phyloP scores from a whole-genome alignment of 176 grass and related monocot genomes.

The Pharus latifolius region DNA sequence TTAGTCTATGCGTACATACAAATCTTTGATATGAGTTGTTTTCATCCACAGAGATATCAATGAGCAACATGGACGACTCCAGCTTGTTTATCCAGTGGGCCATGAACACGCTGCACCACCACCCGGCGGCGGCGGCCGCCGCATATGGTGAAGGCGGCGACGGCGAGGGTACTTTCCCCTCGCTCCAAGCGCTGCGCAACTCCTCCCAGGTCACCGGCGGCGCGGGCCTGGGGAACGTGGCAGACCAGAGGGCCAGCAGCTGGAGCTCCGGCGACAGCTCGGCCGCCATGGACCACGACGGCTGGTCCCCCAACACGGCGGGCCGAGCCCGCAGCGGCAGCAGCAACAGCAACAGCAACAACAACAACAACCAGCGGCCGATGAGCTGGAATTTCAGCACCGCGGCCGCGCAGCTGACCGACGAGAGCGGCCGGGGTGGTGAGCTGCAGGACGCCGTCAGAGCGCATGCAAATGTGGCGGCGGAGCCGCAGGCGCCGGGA shows the following conservation, averaged over 20 bases:
- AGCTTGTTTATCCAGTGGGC: constrained; percentile 48
- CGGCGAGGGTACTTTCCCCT: not conserved
- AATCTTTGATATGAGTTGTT: not conserved
- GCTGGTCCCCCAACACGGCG: constrained; percentile 28
- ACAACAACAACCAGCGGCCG: too few species aligned
- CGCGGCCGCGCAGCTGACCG: not conserved
- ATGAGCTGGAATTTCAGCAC: constrained; percentile 53
- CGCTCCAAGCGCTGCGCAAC: constrained; percentile 22
- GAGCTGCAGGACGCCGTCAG: not conserved
- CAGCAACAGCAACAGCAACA: too few species aligned
- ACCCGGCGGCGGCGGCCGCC: not conserved
- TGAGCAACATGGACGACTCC: constrained; percentile 28
- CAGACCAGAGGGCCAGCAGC: constrained; percentile 22
- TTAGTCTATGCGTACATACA: too few species aligned
- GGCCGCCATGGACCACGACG: constrained; percentile 13
- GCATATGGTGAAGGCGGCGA: not conserved
- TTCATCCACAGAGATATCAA: not conserved
- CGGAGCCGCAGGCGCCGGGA: not conserved
- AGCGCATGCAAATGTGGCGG: constrained; percentile 12
- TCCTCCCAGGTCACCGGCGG: not conserved
- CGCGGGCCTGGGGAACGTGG: not conserved
- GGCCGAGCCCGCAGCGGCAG: not conserved
- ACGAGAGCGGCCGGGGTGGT: not conserved
- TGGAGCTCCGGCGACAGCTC: constrained; percentile 37
- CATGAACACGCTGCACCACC: constrained; percentile 26